These are phyloP conservation scores for Trypanosoma scelopori DNA, from an alignment of 208 protist genomes.

Conservation along the genomic window DNA sequence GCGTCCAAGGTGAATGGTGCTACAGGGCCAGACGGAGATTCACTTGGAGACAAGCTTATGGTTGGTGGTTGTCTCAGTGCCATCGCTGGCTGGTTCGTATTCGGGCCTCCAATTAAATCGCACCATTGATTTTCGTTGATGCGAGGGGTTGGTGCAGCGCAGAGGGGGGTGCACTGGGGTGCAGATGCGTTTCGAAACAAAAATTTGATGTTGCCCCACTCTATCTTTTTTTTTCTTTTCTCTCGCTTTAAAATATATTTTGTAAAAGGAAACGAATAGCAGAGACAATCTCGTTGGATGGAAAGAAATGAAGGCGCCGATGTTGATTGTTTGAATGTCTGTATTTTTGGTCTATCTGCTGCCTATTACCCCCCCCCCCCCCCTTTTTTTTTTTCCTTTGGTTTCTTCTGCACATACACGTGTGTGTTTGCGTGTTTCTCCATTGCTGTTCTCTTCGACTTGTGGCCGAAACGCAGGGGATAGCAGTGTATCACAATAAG, in stretches of 20 bases:
- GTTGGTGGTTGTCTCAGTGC: conserved; percentile 35
- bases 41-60: conserved; percentile 67
- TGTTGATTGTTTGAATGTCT: background rate
- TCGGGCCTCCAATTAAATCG: conserved; percentile 55
- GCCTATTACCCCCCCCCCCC: background rate
- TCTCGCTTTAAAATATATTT: no score
- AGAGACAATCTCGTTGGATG: background rate
- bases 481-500: background rate
- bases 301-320: background rate
- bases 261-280: background rate
- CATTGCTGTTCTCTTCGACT: conserved; percentile 1
- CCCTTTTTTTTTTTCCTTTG: background rate
- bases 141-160: background rate
- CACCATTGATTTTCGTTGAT: conserved; percentile 50
- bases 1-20: conserved; percentile 59
- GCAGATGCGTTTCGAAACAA: no score
- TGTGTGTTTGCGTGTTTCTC: background rate
- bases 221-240: conserved; percentile 24
- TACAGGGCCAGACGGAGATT: conserved; percentile 53
- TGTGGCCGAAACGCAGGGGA: background rate
- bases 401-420: conserved; percentile 5
- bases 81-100: conserved; percentile 59
- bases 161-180: background rate
- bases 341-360: background rate
- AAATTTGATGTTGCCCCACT: background rate